phyloP scores from a whole-genome alignment of 1,284 basidiomycete species.

The Papiliotrema nemorosa region DNA sequence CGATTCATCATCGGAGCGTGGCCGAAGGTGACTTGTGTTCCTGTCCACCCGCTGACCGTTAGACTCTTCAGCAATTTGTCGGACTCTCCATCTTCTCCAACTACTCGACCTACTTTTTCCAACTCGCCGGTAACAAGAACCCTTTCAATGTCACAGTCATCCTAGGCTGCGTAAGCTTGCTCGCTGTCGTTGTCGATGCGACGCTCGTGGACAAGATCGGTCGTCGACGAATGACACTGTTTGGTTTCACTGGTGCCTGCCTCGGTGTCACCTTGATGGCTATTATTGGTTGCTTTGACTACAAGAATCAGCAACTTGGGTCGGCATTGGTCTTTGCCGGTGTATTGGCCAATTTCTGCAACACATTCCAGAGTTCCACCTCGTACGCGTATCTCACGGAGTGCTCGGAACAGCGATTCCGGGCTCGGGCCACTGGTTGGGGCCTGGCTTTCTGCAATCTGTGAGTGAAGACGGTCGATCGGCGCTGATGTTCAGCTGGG shows the following conservation, averaged over 20 bases:
- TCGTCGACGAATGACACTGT: conserved; percentile 25
- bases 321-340: conserved; percentile 20
- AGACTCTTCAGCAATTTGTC: conserved; percentile 11
- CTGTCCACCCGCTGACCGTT: too few relatives aligned
- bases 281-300: conserved; percentile 27
- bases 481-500: conserved; percentile 8
- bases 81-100: conserved; percentile 10
- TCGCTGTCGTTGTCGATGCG: conserved; percentile 14
- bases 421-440: conserved; percentile 18
- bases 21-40: conserved; percentile 21
- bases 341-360: conserved; percentile 26
- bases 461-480: conserved; percentile 7
- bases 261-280: conserved; percentile 19
- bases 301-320: conserved; percentile 16
- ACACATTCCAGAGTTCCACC: conserved; percentile 21
- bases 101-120: conserved; percentile 24
- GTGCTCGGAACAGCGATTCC: conserved; percentile 21
- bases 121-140: conserved; percentile 21
- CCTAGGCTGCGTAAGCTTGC: conserved; percentile 14
- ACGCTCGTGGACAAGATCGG: conserved; percentile 24
- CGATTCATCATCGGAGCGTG: conserved; percentile 3
- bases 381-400: conserved; percentile 27
- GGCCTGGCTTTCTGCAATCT: conserved; percentile 26
- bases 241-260: conserved; percentile 24
- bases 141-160: conserved; percentile 26